Conservation (phyloP, 2,329 filamentous ascomycete genomes). For the Metarhizium album region DNA sequence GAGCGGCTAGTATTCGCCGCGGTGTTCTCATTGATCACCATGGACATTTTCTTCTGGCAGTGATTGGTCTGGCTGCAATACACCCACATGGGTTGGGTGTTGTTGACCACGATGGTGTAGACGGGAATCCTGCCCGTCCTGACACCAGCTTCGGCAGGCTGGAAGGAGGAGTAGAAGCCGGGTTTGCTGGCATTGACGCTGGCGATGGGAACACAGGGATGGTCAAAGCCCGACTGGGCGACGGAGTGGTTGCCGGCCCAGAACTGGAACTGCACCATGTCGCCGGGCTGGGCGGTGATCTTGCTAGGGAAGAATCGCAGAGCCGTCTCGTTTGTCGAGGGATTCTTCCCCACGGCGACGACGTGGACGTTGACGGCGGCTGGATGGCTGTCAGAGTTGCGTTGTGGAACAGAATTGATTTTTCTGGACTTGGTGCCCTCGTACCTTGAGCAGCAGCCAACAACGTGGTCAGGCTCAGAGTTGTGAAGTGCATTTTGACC, state of each 20-base stretch:
- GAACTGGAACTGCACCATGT: conserved; percentile 59
- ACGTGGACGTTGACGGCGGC: conserved; percentile 42
- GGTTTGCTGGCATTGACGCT: conserved; percentile 38
- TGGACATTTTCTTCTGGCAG: conserved; percentile 64
- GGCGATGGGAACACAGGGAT: conserved; percentile 54
- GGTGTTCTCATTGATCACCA: conserved; percentile 63
- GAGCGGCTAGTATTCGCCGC: conserved; percentile 40
- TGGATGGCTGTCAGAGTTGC: conserved; percentile 7
- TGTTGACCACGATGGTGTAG: conserved; percentile 60
- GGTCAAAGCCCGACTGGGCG: conserved; percentile 64
- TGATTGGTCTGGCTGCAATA: conserved; percentile 68
- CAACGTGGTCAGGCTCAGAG: conserved; percentile 35
- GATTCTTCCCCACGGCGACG: conserved; percentile 49
- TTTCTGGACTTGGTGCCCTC: conserved; percentile 5
- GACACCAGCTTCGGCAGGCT: conserved; percentile 46
- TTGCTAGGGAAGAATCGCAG: conserved; percentile 57
- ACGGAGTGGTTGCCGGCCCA: conserved; percentile 64
- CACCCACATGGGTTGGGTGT: conserved; percentile 63
- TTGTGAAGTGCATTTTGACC: conserved; percentile 42
- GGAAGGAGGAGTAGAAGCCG: conserved; percentile 59
- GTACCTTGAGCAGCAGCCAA: conserved; percentile 36
- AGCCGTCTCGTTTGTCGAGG: conserved; percentile 34
- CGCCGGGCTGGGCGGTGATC: conserved; percentile 50
- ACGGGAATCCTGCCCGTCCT: conserved; percentile 45
- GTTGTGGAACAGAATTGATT: neutral